Base-by-base conservation (phyloP, 805 yeast genomes). In the Yarrowia keelungensis region DNA sequence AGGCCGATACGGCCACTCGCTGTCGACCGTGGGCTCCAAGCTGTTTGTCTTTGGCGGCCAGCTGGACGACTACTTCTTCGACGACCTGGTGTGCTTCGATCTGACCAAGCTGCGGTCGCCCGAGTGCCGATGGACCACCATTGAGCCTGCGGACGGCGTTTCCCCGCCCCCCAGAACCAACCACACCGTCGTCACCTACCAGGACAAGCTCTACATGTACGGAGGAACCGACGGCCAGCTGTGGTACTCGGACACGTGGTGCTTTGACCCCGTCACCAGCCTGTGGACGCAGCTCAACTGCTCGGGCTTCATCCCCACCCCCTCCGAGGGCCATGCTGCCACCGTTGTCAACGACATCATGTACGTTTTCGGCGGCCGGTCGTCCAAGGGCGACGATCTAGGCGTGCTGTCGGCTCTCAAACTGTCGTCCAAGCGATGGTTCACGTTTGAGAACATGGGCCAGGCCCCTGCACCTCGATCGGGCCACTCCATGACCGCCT, bases 11-110 rank as follows among this genome's bases (percentile, higher is more conserved):
- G 99, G 99, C 14, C 98, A 94, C 78, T 87, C 96, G 59, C 85
- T 95, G 68, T 94, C 91, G 36, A 87, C 92, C 67, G 84, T 88
- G 16, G 84, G 85, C 47, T 82, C 85, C 16, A 82, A 82, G 67
- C 81, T 95, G 59, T 95, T 88, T 77, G 82, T 95, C 5, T 95
- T 92, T 80, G 99, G 99, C 69, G 99, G 99, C 69, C 98, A 94
- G 78, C 84, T 93, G 71, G 95, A 92, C 77, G 91, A 89, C 72
- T 87, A 87, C 16, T 85, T 84, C 73, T 93, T 91, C 79, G 88
- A 89, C 77, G 98, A 95, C 77, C 79, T 94, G 74, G 89, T 89
- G 81, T 87, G 86, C 70, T 95, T 92, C 79, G 98, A 95, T 77
- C 82, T 94, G 72, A 89, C 95, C 42, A 86, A 92, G 16, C 91